Evolutionary conservation across 169 alveolate genomes (phyloP).

Genomic region (Plasmodium blacklocki): DNA sequence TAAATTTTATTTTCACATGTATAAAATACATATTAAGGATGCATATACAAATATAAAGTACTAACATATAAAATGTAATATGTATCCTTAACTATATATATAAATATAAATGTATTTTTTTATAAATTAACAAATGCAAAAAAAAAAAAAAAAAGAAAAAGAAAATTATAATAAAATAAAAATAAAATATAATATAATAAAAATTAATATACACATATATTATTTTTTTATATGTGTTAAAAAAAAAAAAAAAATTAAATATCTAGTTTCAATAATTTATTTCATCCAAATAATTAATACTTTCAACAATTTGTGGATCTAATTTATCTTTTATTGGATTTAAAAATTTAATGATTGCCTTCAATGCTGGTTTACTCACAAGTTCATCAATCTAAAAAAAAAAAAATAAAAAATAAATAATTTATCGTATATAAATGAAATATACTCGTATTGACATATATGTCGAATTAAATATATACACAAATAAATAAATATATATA

Average conservation of each 20-base stretch:
- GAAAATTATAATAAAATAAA: neutral
- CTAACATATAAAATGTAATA: too few species aligned
- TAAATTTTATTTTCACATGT: too few species aligned
- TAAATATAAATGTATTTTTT: too few species aligned
- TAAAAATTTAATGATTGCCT: constrained; percentile 52
- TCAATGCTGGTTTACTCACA: constrained; percentile 30
- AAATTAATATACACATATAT: too few species aligned
- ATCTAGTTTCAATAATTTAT: constrained; percentile 34
- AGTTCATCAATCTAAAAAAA: constrained; percentile 63
- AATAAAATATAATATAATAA: too few species aligned
- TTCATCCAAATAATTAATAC: constrained; percentile 56
- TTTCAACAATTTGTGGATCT: constrained; percentile 68
- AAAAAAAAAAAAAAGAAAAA: neutral
- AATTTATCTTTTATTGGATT: constrained; percentile 72
- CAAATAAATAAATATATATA: neutral
- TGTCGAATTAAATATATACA: neutral
- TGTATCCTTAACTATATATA: too few species aligned
- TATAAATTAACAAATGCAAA: neutral
- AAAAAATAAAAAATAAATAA: neutral
- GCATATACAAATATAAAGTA: too few species aligned
- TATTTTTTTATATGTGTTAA: too few species aligned
- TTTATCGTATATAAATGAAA: neutral
- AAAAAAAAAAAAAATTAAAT: neutral
- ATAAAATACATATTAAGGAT: too few species aligned
- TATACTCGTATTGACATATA: too few species aligned